Percentiles rank a stretch among this genome's conserved stretches.
These are phyloP conservation scores for Ophiorrhiza pumila DNA, from an alignment of 257 asterid genomes.

Conservation along the genomic window DNA sequence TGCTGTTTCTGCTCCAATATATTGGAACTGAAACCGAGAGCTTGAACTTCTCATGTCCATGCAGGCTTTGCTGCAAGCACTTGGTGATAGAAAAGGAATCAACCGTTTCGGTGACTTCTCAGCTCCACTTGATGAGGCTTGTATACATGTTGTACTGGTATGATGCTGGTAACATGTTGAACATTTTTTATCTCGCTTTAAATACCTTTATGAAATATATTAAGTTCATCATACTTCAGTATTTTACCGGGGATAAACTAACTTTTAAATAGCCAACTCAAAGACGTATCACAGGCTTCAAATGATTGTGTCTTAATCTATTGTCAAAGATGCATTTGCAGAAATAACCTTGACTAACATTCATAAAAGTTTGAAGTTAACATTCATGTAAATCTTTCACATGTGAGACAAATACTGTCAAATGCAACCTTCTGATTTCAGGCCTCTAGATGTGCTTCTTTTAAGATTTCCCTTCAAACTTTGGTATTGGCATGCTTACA, in stretches of 20 bases:
- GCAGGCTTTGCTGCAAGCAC: conserved; percentile 89
- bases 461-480: neutral
- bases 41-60: conserved; percentile 11
- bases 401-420: neutral
- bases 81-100: conserved; percentile 93
- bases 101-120: conserved; percentile 93
- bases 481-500: neutral
- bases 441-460: neutral
- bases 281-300: neutral
- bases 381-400: neutral
- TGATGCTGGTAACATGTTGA: conserved; percentile 10
- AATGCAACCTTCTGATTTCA: neutral
- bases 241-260: neutral
- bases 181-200: neutral
- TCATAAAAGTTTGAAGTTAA: neutral
- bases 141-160: conserved; percentile 90
- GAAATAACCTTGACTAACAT: neutral
- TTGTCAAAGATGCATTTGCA: neutral
- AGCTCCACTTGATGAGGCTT: conserved; percentile 98
- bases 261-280: neutral
- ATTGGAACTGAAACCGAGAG: neutral
- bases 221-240: neutral
- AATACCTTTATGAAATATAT: neutral
- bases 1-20: neutral
- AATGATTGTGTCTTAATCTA: neutral